Evolutionary conservation across 768 basidiomycete genomes (phyloP), one percentile per base, ranked within the genome.

Genomic region (Russula emetica): DNA sequence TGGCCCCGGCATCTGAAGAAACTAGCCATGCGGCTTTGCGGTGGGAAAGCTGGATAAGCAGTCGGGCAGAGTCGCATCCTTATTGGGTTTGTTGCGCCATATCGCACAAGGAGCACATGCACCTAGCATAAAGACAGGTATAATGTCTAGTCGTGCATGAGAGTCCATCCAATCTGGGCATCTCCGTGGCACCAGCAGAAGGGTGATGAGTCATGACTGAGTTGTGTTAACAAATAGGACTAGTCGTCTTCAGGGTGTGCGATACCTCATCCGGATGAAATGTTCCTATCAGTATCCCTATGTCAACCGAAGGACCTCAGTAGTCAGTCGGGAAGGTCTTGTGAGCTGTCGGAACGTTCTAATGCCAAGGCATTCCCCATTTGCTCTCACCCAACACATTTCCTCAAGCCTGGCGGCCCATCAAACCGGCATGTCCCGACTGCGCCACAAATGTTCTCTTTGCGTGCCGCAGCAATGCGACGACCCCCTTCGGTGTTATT

Each of bases 401-500:
- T 30, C 53, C 10, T 49, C 52, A 47, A 49, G 28, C 30, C 45
- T 3, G 20, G 32, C 13, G 3, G 36, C 5, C 9, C 28, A 45
- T 11, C 18, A 2, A 51, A 34, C 45, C 55, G 60, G 60, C 55
- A 52, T 44, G 22, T 53, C 32, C 55, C 60, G 60, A 34, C 18
- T 36, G 54, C 18, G 59, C 59, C 24, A 40, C 67, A 60, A 68
- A 74, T 22, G 72, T 76, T 61, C 77, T 73, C 58, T 73, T 77
- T 55, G 89, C 85, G 71, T 90, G 80, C 69, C 81, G 83, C 66
- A 94, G 76, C 28, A 95, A 72, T 45, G 79, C 78, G 14, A 92
- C 78, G n/a, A 89, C 76, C 0, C 85, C 83, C 0, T 86, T 81
- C 2, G 93, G 93, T 3, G 94, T 96, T 83, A 95, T 91, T 9